Percentiles rank a stretch among this genome's conserved stretches.
phyloP scores from a whole-genome alignment of 176 grass and related monocot species.

The Calamus simplicifolius region DNA sequence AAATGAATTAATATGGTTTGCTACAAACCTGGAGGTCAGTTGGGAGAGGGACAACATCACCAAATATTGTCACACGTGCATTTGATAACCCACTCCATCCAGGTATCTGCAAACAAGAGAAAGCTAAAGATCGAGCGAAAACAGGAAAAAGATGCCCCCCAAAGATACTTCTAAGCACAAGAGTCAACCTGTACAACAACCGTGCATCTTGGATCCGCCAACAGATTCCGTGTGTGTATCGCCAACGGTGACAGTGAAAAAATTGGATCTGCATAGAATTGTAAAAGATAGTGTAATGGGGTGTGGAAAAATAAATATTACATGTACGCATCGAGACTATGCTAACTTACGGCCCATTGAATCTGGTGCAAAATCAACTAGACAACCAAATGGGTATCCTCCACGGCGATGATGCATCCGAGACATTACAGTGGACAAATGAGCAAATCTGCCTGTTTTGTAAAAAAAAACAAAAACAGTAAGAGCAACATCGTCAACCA shows the following conservation, averaged over 20 bases:
- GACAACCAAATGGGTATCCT: constrained; percentile 94
- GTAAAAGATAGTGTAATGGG: constrained; percentile 7
- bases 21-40: constrained; percentile 59
- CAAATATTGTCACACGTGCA: constrained; percentile 97
- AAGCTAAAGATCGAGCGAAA: background rate
- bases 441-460: constrained; percentile 81
- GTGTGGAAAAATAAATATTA: too few species aligned
- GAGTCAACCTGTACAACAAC: constrained; percentile 82
- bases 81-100: constrained; percentile 98
- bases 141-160: background rate
- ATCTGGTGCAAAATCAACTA: constrained; percentile 91
- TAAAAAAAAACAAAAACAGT: background rate
- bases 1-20: background rate
- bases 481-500: too few species aligned
- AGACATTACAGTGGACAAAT: constrained; percentile 93
- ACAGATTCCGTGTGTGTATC: constrained; percentile 90
- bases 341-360: constrained; percentile 82
- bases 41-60: constrained; percentile 79
- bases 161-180: background rate
- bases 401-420: constrained; percentile 87
- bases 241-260: constrained; percentile 93
- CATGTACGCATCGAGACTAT: background rate
- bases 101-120: constrained; percentile 47
- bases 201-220: constrained; percentile 87
- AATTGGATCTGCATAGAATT: constrained; percentile 64